phyloP scores from a whole-genome alignment of 352 stramenopile species.

The Aphanomyces invadans region DNA sequence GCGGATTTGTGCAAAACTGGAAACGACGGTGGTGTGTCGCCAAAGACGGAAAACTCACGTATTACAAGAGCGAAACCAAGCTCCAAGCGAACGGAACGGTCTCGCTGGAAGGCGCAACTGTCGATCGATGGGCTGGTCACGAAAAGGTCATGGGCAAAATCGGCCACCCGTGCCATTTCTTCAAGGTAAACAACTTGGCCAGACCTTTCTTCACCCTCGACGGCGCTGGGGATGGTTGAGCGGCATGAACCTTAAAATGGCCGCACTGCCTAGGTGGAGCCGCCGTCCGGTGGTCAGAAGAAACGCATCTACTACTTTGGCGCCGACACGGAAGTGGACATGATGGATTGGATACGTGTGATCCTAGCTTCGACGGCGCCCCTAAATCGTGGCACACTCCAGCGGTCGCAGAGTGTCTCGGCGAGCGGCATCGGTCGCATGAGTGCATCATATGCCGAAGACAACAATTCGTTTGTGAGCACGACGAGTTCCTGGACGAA shows the following conservation, averaged over 20 bases:
- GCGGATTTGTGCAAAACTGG: constrained; percentile 78
- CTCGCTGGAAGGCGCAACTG: constrained; percentile 31
- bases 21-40: constrained; percentile 81
- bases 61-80: constrained; percentile 55
- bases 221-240: too few species aligned
- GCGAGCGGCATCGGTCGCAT: background rate
- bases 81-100: constrained; percentile 61
- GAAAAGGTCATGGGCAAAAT: constrained; percentile 9
- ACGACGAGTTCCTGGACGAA: background rate
- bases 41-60: constrained; percentile 71
- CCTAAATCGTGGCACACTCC: too few species aligned
- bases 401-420: background rate
- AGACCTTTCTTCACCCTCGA: too few species aligned
- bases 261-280: constrained; percentile 56
- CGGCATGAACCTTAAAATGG: too few species aligned
- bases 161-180: background rate
- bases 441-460: constrained; percentile 2
- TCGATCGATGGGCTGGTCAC: background rate
- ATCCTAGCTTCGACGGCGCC: constrained; percentile 44
- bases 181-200: constrained; percentile 2
- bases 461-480: constrained; percentile 9
- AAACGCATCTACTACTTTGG: constrained; percentile 65
- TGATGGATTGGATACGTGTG: constrained; percentile 58
- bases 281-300: constrained; percentile 37
- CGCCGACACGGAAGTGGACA: constrained; percentile 54